Evolutionary conservation across 2,329 filamentous ascomycete species (phyloP), one percentile per base, ranked within the genome.

Genomic region (Colletotrichum neosansevieriae): DNA sequence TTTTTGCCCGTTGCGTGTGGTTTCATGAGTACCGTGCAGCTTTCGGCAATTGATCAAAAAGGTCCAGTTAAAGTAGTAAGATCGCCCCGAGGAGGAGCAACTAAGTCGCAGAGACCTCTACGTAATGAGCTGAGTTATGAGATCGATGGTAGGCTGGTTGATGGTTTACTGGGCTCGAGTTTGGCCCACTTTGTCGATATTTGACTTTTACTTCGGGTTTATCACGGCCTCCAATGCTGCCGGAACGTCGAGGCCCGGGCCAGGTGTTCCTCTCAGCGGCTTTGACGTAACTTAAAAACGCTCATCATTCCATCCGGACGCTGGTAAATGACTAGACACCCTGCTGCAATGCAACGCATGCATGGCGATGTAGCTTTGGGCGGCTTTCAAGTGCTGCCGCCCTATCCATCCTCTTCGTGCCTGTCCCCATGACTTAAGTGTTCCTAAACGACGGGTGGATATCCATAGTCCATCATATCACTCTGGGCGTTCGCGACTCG

Each of bases 401-500:
- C 19, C 45, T 32, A 38, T 40, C 15, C 53, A 32, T 32, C 17
- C 47, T 36, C 32, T 51, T 32, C 40, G 17, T 21, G 47, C 53
- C 24, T 40, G 54, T 11, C 32, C 40, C 34, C 40, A 54, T 58
- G 53, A 59, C 54, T 44, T 59, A 29, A 42, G 54, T 29, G 32
- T 13, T 32, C 38, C 32, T 29, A 19, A 21, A 53, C 12, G 38
- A 45, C 15, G 38, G 44, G 32, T 54, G 47, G 21, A 51, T 51
- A 12, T 36, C 47, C 45, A 58, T 61, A 56, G 40, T 58, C 36
- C 29, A 11, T 34, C 64, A 58, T 36, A 45, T 54, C 32, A 12
- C 34, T 34, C 6, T 58, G 45, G 19, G 44, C 36, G n/a, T 53
- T 56, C 45, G 53, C 56, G 61, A 65, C 65, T 59, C 54, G 61